Base-by-base conservation (phyloP, 768 basidiomycete genomes). In the Nidularia pulvinata region DNA sequence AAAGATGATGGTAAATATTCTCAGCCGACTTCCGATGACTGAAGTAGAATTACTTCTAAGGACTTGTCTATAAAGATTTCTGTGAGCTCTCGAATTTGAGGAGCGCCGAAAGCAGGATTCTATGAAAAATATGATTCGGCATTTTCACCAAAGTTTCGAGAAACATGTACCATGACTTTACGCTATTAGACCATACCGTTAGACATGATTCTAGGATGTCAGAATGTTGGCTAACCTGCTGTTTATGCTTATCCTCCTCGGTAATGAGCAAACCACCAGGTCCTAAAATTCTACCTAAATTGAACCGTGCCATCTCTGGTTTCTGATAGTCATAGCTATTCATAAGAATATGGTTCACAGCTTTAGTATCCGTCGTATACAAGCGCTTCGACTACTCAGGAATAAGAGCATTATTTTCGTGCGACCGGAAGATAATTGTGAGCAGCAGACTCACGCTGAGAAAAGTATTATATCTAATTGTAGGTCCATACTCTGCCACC, bases 41-140 rank as follows among this genome's bases (percentile, higher is more conserved):
- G n/a, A n/a, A 19, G 30, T 10, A 37, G 14, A 46, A 47, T n/a
- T 59, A 82, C 85, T 64, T 80, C 67, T 0, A 77, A 57, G 0
- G 86, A 69, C 62, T 86, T 88, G 2, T 78, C 74, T 3, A 84
- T 57, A 55, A 88, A 86, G 11, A 82, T 80, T 11, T 73, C 73
- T 0, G 83, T 83, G 10, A 87, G 60, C 43, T 79, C 80, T 2
- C 85, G 72, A 37, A 88, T 76, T 58, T 86, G 85, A 1, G 76
- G 66, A 2, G 76, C 73, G 1, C 86, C 84, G 57, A 89, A 89
- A 0, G 85, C 85, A 10, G 86, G 86, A 56, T 88, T 88, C 86
- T 81, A 36, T n/a, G 6, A 33, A 13, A n/a, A 16, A 49, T 33
- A 35, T 22, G 16, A 10, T n/a, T n/a, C n/a, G n/a, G n/a, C n/a